A percentile compares a stretch with the other conserved stretches of the same genome.
phyloP scores from a whole-genome alignment of 2,329 filamentous ascomycete species.

The Fusarium illudens region DNA sequence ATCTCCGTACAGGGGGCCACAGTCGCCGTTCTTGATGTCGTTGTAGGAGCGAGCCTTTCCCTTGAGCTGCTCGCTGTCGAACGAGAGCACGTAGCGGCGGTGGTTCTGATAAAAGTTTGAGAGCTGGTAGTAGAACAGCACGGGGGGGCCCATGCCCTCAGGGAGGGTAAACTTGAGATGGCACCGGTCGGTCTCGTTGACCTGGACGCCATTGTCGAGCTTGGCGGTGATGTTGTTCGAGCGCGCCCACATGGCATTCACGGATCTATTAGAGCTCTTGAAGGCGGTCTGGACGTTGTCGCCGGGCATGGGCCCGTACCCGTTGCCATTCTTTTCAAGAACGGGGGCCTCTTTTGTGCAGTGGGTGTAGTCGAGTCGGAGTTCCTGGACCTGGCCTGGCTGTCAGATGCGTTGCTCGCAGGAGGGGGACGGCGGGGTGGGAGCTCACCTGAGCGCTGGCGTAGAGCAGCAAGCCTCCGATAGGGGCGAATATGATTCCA shows the following conservation, averaged over 20 bases:
- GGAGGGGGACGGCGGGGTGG: not conserved
- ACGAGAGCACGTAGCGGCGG: conserved; percentile 91
- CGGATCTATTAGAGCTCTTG: conserved; percentile 60
- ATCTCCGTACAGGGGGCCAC: conserved; percentile 74
- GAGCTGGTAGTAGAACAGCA: conserved; percentile 93
- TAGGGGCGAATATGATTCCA: conserved; percentile 91
- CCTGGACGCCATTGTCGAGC: conserved; percentile 42
- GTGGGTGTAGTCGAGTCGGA: conserved; percentile 88
- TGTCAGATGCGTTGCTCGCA: conserved; percentile 11
- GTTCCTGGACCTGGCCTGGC: conserved; percentile 78
- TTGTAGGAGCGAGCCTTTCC: conserved; percentile 69
- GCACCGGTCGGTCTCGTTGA: conserved; percentile 65
- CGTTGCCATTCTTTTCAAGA: conserved; percentile 38
- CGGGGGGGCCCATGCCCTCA: conserved; percentile 79
- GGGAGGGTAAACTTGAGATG: conserved; percentile 81
- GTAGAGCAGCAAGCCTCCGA: conserved; percentile 86
- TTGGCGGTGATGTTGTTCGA: conserved; percentile 50
- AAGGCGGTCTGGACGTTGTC: conserved; percentile 74
- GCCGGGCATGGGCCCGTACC: conserved; percentile 61
- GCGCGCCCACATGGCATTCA: conserved; percentile 55
- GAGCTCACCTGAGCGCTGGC: conserved; percentile 76
- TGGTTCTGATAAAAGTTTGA: conserved; percentile 99
- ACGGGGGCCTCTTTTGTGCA: conserved; percentile 69
- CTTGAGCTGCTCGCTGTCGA: conserved; percentile 81
- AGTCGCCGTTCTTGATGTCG: conserved; percentile 74